phyloP scores from a whole-genome alignment of 1,284 basidiomycete genomes.

The Tilletia indica region DNA sequence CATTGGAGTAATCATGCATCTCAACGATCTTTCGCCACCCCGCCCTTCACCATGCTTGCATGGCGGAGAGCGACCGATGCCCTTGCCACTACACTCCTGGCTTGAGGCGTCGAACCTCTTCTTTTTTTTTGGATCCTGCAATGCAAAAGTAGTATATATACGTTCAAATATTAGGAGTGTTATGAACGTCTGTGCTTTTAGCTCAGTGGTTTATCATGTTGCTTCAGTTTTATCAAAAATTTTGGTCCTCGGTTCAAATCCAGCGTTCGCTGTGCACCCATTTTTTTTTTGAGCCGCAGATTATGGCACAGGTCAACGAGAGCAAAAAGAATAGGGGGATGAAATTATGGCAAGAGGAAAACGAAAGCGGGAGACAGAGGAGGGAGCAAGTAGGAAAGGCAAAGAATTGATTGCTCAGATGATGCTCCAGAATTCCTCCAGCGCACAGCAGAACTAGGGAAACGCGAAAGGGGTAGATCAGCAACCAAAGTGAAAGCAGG shows the following conservation, averaged over 20 bases:
- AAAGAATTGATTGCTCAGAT: constrained; percentile 35
- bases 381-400: not conserved
- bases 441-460: constrained; percentile 68
- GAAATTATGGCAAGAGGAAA: not conserved
- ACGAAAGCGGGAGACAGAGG: not conserved
- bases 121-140: constrained; percentile 30
- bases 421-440: constrained; percentile 58
- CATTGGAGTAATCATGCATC: constrained; percentile 30
- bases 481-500: constrained; percentile 11
- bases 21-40: constrained; percentile 39
- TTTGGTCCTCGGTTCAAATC: no score
- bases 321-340: no score
- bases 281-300: no score
- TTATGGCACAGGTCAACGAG: no score
- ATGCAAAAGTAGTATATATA: not conserved
- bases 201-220: not conserved
- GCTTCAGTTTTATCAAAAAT: no score
- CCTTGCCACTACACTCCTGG: constrained; percentile 43
- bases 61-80: constrained; percentile 36
- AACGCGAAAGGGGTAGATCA: constrained; percentile 8
- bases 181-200: not conserved
- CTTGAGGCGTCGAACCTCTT: constrained; percentile 37
- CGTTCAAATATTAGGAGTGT: not conserved
- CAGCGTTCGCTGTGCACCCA: no score
- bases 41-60: constrained; percentile 38